Evolutionary conservation across 257 asterid species (phyloP), one percentile per base, ranked within the genome.

Genomic region (Solanum tarijense): DNA sequence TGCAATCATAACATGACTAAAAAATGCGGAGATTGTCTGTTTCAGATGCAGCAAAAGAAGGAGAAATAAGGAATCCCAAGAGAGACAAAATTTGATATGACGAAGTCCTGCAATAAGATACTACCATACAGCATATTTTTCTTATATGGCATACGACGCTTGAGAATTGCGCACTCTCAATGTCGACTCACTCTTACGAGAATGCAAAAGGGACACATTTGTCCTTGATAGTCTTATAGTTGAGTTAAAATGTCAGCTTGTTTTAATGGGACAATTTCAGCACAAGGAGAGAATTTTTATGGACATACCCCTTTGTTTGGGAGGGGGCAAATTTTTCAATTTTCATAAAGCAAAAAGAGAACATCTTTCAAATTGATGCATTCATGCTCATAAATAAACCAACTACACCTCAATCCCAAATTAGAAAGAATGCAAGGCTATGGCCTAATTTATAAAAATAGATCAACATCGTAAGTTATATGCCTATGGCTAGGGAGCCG

Each of bases 1-100:
- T 84, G 98, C 98, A 69, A 96, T 92, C 99, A 97, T 97, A 34
- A 97, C 99, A 82, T 95, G 98, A 90, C 98, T 97, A 78, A 97
- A 97, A 91, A 88, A 97, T 34, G 96, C 92, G 20, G 99, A 98
- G 87, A 97, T 98, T 25, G 99, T 92, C 99, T 97, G 95, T 90
- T 87, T 34, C 27, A 76, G 32, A 41, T 18, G 85, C 65, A 79
- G 66, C 85, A 79, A 43, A 79, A 79, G 38, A 27, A 43, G 84
- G 29, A 43, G 18, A 79, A 25, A 43, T 79, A 14, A 79, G 66
- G 31, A 27, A 79, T 43, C 85, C 14, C 16, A 16, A 43, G 66
- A 27, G 27, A 27, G 48, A 12, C 27, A 43, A 79, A 27, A 79
- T 46, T 39, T 25, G 23, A 14, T 43, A 29, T 14, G 85, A 43